Evolutionary conservation across 192 early-diverging fungal species (phyloP).

Genomic region (Bifiguratus adelaidae): DNA sequence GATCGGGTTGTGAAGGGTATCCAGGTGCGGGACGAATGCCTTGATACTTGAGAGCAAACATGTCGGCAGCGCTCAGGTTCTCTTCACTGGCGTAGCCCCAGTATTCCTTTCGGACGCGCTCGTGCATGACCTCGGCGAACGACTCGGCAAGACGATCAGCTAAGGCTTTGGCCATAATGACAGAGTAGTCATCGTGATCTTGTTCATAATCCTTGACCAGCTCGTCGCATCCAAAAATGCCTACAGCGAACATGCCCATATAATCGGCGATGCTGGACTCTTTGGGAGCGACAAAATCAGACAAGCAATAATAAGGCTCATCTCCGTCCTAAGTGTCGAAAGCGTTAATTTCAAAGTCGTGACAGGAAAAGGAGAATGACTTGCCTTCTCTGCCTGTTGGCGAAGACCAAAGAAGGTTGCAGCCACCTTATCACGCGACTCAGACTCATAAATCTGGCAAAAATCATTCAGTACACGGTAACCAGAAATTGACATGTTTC

Average conservation of each 20-base stretch:
- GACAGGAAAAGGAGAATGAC: background rate
- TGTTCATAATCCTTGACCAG: slow-evolving; percentile 67
- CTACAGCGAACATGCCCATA: slow-evolving; percentile 84
- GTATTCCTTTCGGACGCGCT: slow-evolving; percentile 72
- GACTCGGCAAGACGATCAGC: slow-evolving; percentile 93
- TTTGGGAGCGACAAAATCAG: slow-evolving; percentile 88
- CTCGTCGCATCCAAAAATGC: slow-evolving; percentile 84
- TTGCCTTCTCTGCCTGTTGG: slow-evolving; percentile 70
- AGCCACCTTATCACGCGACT: slow-evolving; percentile 47
- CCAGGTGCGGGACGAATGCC: slow-evolving; percentile 94
- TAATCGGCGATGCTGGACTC: slow-evolving; percentile 68
- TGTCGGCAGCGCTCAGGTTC: slow-evolving; percentile 59
- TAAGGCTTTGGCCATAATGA: slow-evolving; percentile 92
- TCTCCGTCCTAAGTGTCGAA: slow-evolving; percentile 37
- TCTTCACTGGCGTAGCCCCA: slow-evolving; percentile 88
- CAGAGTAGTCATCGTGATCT: slow-evolving; percentile 81
- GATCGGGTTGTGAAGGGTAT: slow-evolving; percentile 93
- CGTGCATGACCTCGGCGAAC: slow-evolving; percentile 83
- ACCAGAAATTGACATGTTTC: background rate
- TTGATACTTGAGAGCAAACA: slow-evolving; percentile 89
- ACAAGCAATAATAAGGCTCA: slow-evolving; percentile 81
- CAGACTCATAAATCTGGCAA: slow-evolving; percentile 61
- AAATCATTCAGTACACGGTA: background rate
- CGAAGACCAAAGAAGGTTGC: slow-evolving; percentile 83
- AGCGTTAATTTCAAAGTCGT: background rate